Evolutionary conservation across 2,329 filamentous ascomycete species (phyloP), one percentile per base, ranked within the genome.

Genomic region (Bipolaris victoriae): DNA sequence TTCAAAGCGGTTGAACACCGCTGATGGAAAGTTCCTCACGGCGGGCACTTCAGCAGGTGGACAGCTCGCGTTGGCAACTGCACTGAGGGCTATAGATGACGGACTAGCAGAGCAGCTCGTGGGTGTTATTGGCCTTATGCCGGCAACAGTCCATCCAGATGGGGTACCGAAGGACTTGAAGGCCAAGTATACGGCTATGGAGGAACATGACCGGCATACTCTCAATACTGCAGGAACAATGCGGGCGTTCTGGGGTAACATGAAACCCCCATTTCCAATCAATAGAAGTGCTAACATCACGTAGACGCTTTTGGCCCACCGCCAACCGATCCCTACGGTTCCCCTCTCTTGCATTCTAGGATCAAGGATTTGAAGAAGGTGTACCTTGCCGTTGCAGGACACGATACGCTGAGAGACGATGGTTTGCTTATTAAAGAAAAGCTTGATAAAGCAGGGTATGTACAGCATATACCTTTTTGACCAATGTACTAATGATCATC

Each of bases 31-130:
- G 49, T 68, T 75, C 16, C 69, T 77, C 37, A 73, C 71, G 1
- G 67, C 73, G 10, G 78, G 78, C 18, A 67, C 67, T 3, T 79
- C 77, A 7, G 78, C 78, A 11, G 78, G 78, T 31, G 77, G 68
- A 15, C 72, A 74, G 20, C 62, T 79, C 18, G 75, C 76, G 0
- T 67, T 80, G 7, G 71, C 70, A 10, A 57, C 71, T 13, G 77
- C 76, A 18, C 66, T 80, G 54, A 73, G 66, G 52, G 63, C 78
- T 11, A 65, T 79, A 49, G 77, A 79, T 48, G 69, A 74, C 18
- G 74, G 71, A 2, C 48, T 69, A 5, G 70, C 67, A 20, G 65
- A 72, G 24, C 60, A 66, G 1, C 55, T 80, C n/a, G 69, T 74
- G n/a, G 78, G 78, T 22, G 69, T 79, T 3, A 61, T 77, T 3